phyloP scores from a whole-genome alignment of 805 yeast species.

The Ogataea angusta region DNA sequence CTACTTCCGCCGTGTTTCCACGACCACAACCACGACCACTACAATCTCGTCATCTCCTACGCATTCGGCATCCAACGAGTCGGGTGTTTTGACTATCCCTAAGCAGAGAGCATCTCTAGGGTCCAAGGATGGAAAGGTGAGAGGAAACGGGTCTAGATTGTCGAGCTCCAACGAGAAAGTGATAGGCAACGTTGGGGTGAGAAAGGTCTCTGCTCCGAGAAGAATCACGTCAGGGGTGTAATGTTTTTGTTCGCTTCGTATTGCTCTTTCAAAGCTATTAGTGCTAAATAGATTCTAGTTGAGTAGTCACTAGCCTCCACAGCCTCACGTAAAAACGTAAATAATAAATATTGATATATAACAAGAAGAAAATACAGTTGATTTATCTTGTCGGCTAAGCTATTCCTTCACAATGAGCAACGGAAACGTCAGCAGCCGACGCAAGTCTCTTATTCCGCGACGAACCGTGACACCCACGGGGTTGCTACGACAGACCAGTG shows the following conservation, averaged over 20 bases:
- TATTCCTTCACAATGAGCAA: neutral
- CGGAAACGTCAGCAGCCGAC: neutral
- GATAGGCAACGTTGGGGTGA: conserved; percentile 35
- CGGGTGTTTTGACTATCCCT: conserved; percentile 21
- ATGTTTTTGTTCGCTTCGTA: neutral
- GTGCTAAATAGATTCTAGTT: conserved; percentile 3
- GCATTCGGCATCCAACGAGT: conserved; percentile 18
- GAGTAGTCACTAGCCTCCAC: neutral
- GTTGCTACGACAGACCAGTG: conserved; percentile 1
- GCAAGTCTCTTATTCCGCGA: conserved; percentile 13
- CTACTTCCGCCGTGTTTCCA: conserved; percentile 42
- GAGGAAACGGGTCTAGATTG: conserved; percentile 22
- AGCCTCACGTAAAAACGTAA: conserved; percentile 5
- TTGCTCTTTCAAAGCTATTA: conserved; percentile 8
- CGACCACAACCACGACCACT: conserved; percentile 50
- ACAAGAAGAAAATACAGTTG: neutral
- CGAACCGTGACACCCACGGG: conserved; percentile 8
- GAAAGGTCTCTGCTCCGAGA: conserved; percentile 33
- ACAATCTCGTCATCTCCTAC: conserved; percentile 32
- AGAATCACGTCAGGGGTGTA: conserved; percentile 24
- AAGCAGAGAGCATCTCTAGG: conserved; percentile 29
- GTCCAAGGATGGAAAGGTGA: conserved; percentile 17
- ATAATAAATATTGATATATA: conserved; percentile 8
- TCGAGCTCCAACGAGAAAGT: conserved; percentile 29
- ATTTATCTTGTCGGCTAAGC: neutral